Percentiles rank a stretch among this genome's conserved stretches.
Conservation (phyloP, 2,329 filamentous ascomycete genomes). For the Alternaria infectoria region DNA sequence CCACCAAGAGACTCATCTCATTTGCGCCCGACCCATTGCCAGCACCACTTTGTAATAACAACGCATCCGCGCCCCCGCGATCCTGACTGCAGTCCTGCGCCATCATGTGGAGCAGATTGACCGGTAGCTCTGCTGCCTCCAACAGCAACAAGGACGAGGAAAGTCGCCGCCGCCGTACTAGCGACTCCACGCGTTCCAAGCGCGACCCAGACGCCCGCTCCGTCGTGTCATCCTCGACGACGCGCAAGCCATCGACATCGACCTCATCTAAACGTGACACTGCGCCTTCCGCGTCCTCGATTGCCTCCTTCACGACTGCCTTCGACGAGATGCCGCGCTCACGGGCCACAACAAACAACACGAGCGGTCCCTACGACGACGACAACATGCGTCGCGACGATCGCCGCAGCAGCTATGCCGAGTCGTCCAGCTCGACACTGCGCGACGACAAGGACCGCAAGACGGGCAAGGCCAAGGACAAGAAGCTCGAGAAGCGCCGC, state of each 20-base stretch:
- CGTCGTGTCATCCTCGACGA: slow-evolving; percentile 44
- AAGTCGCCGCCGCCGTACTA: slow-evolving; percentile 30
- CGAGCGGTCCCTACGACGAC: slow-evolving; percentile 44
- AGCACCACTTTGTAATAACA: slow-evolving; percentile 22
- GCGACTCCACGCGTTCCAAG: slow-evolving; percentile 38
- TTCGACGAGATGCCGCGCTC: slow-evolving; percentile 38
- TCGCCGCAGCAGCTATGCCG: slow-evolving; percentile 38
- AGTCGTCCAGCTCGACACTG: slow-evolving; percentile 32
- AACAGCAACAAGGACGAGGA: slow-evolving; percentile 36
- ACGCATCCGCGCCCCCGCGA: slow-evolving; percentile 13
- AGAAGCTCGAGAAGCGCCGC: slow-evolving; percentile 39
- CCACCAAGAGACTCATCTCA: slow-evolving; percentile 14
- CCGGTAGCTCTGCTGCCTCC: slow-evolving; percentile 40
- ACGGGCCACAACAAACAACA: slow-evolving; percentile 13
- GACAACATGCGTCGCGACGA: slow-evolving; percentile 35
- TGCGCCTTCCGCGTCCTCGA: slow-evolving; percentile 43
- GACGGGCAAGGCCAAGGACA: slow-evolving; percentile 33
- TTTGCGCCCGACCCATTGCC: slow-evolving; percentile 30
- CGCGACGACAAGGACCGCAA: slow-evolving; percentile 41
- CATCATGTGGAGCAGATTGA: slow-evolving; percentile 49
- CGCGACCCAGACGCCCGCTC: slow-evolving; percentile 44
- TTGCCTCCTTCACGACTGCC: slow-evolving; percentile 51
- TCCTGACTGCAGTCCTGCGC: slow-evolving; percentile 13
- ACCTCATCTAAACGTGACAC: slow-evolving; percentile 32
- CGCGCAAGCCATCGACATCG: slow-evolving; percentile 36